Conservation (phyloP, 2,329 filamentous ascomycete species). For the Sclerotinia trifoliorum region DNA sequence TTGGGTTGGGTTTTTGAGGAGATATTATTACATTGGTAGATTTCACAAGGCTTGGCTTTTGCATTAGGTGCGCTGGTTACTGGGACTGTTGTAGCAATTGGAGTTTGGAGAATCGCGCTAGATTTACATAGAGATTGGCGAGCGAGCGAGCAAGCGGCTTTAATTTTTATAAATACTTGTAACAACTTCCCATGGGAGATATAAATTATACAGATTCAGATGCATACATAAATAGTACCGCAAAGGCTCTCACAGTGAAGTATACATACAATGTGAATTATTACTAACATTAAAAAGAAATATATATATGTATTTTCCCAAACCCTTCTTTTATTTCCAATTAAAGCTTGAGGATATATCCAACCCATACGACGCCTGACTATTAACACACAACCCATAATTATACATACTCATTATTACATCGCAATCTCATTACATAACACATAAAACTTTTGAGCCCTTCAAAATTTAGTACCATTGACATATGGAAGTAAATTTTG, state of each 20-base stretch:
- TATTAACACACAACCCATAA: neutral
- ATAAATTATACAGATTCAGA: neutral
- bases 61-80: neutral
- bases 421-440: constrained; percentile 3
- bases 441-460: neutral
- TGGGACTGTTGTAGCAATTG: neutral
- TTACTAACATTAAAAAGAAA: neutral
- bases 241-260: neutral
- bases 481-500: constrained; percentile 12
- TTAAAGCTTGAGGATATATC: neutral
- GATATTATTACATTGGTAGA: neutral
- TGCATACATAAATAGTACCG: neutral
- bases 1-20: too few species aligned
- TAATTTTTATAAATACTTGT: neutral
- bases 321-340: neutral
- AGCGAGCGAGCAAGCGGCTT: neutral
- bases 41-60: neutral
- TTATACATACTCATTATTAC: neutral
- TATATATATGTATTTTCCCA: neutral
- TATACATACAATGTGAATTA: neutral
- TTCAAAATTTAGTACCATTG: constrained; percentile 15
- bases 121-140: neutral
- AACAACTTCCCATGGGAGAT: neutral
- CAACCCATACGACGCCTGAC: neutral
- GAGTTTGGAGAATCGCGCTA: neutral